A percentile compares a stretch with the other conserved stretches of the same genome.
Conservation (phyloP, 371 early-diverging fungal species). For the Batkoa obscura region DNA sequence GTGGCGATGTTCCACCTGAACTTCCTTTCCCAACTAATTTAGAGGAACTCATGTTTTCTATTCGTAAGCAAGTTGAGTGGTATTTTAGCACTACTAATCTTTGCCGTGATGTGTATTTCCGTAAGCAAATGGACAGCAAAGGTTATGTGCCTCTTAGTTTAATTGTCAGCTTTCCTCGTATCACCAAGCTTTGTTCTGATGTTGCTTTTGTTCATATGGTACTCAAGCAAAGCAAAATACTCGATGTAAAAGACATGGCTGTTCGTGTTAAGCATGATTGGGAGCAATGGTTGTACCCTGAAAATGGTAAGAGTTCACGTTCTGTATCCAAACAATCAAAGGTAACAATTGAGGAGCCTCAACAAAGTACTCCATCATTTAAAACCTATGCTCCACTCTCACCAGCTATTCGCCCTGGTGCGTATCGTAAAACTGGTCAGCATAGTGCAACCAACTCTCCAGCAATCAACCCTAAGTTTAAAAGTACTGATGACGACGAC, state of each 20-base stretch:
- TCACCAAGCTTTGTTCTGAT: slow-evolving; percentile 49
- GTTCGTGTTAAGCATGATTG: slow-evolving; percentile 53
- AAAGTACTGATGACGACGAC: slow-evolving; percentile 1
- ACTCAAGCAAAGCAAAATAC: slow-evolving; percentile 24
- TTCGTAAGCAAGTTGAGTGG: slow-evolving; percentile 28
- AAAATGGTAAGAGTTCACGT: slow-evolving; percentile 8
- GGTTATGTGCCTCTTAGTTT: slow-evolving; percentile 56
- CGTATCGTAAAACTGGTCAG: neutral
- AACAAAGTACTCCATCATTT: neutral
- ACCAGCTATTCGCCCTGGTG: neutral
- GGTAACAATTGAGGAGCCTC: no score
- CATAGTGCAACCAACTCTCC: neutral
- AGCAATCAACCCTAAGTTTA: neutral
- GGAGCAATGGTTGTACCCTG: slow-evolving; percentile 54
- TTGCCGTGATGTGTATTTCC: slow-evolving; percentile 81
- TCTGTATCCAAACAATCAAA: no score
- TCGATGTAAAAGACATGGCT: slow-evolving; percentile 36
- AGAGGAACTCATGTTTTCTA: neutral
- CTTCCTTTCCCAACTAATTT: neutral
- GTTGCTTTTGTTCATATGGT: slow-evolving; percentile 34
- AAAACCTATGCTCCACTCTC: neutral
- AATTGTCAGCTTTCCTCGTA: slow-evolving; percentile 70
- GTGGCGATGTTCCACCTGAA: neutral
- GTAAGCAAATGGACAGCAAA: slow-evolving; percentile 65
- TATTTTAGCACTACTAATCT: slow-evolving; percentile 92